Conservation (phyloP, 441 rosid species). For the Bocquillonia castaneifolia region DNA sequence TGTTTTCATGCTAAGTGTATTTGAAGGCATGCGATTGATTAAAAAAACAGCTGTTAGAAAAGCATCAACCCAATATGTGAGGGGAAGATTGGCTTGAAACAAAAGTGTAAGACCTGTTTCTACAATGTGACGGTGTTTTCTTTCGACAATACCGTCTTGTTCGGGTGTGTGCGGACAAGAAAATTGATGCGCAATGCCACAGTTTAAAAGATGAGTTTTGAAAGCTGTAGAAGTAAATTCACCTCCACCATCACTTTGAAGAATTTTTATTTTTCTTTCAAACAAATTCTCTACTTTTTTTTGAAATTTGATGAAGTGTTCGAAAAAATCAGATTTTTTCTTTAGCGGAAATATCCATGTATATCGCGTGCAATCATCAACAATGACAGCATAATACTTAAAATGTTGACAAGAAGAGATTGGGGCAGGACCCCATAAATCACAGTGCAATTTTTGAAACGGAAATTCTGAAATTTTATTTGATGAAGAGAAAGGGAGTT, state of each 20-base stretch:
- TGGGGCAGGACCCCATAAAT: neutral
- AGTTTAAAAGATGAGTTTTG: neutral
- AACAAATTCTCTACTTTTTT: neutral
- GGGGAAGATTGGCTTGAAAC: neutral
- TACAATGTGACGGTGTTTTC: neutral
- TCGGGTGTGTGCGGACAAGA: neutral
- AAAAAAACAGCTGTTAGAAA: neutral
- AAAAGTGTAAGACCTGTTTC: neutral
- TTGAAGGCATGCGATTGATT: neutral
- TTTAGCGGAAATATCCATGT: neutral
- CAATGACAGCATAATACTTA: neutral
- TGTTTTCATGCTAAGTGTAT: neutral
- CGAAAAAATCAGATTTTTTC: neutral
- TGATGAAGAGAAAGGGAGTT: neutral
- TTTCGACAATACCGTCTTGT: neutral
- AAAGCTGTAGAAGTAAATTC: neutral
- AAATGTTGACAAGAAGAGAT: neutral
- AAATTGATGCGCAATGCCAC: neutral
- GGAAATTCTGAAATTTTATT: neutral
- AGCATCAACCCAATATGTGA: neutral
- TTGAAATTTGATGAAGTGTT: neutral
- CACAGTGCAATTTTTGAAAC: neutral
- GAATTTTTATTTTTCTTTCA: neutral
- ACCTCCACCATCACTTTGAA: neutral
- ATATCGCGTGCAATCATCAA: neutral